Evolutionary conservation across 2,329 filamentous ascomycete genomes (phyloP), one percentile per base, ranked within the genome.

Genomic region (Neopestalotiopsis clavispora): DNA sequence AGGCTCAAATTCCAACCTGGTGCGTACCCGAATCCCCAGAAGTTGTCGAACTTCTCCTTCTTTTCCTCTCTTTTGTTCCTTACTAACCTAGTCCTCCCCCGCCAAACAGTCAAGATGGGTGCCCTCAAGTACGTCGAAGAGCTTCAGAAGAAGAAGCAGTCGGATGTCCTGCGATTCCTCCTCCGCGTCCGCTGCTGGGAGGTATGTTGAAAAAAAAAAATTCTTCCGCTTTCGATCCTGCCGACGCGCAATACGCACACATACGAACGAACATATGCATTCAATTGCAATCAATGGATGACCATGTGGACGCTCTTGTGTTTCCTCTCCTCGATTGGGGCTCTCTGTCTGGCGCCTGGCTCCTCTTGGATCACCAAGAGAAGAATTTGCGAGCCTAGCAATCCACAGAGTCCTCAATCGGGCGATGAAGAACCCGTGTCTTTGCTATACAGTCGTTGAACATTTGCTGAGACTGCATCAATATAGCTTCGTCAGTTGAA

Each of bases 61-160:
- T 57, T 32, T 49, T 40, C 45, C 56, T 69, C 67, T 45, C 5
- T 17, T 52, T 49, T 20, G 45, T 52, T 20, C 28, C 68, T 68
- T 74, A 73, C 75, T 77, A 71, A 77, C 71, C 65, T 70, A 62
- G 28, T 65, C 68, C 34, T 58, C 34, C 40, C 56, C 65, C 59
- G 65, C 34, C 65, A 72, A 52, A 78, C 77, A 89, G 87, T 81
- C 83, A 89, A 95, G 91, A 98, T 98, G 96, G 96, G 96, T 93
- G 95, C 95, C 90, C 94, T 98, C 87, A 99, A 99, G 90, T 99
- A 97, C 90, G 94, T 99, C 88, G 97, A 99, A 92, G 96, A 99
- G 91, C 93, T 99, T 89, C 94, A 98, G 87, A 98, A 99, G 94
- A 98, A 97, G 94, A 99, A 99, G 94, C 96, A 99, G 92, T 97